Conservation (phyloP, 352 stramenopile genomes). For the Phytophthora citricola region DNA sequence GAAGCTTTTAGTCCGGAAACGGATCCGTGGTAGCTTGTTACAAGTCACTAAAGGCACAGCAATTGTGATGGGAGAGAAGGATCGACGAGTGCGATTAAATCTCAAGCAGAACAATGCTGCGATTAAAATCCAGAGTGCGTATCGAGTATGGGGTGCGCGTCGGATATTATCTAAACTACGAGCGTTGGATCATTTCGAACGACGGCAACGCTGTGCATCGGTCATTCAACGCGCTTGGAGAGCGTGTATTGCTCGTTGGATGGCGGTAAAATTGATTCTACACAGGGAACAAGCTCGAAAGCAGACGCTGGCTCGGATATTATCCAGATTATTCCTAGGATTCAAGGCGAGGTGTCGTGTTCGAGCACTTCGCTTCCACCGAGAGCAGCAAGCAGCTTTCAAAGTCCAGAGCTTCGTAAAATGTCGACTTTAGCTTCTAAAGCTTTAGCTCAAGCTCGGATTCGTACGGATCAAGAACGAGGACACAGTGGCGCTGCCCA, state of each 20-base stretch:
- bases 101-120: conserved; percentile 37
- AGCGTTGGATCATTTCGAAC: conserved; percentile 32
- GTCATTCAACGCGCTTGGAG: conserved; percentile 55
- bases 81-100: conserved; percentile 40
- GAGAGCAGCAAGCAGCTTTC: conserved; percentile 38
- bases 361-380: conserved; percentile 40
- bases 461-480: conserved; percentile 16
- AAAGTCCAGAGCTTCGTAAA: conserved; percentile 50
- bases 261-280: conserved; percentile 31
- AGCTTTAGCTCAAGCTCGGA: conserved; percentile 25
- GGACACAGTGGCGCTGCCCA: conserved; percentile 43
- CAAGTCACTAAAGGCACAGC: conserved; percentile 70
- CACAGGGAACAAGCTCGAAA: conserved; percentile 34
- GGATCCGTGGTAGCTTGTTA: conserved; percentile 62
- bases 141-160: conserved; percentile 38
- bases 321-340: conserved; percentile 49
- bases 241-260: conserved; percentile 25
- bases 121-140: conserved; percentile 42
- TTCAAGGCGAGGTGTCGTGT: conserved; percentile 56
- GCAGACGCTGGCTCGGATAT: conserved; percentile 31
- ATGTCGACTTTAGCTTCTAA: conserved; percentile 43
- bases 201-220: conserved; percentile 12
- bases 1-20: conserved; percentile 69
- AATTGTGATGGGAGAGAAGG: conserved; percentile 69
- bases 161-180: conserved; percentile 43